Base-by-base conservation (phyloP, 2,329 filamentous ascomycete genomes). In the Zymoseptoria brevis region DNA sequence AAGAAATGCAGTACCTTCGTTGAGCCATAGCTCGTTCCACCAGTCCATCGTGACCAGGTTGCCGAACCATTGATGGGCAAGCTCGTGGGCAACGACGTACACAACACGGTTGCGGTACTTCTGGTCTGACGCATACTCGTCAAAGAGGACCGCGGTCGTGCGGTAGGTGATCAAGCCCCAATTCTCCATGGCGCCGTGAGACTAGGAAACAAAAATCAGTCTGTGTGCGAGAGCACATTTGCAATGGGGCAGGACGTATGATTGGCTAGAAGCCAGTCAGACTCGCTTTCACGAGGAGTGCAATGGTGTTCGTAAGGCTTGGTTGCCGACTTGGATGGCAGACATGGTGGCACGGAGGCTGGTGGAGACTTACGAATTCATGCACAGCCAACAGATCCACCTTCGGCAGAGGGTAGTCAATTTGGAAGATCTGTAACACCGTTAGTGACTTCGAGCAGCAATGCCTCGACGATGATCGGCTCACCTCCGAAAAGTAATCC, bases 41-140 rank as follows among this genome's bases (percentile, higher is more conserved):
- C 91, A 96, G 74, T 96, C 90, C 91, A 96, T 96, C 5, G 92
- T 96, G 50, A 96, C 91, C 9, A 96, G 82, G 73, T 96, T 95
- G 45, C 91, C 91, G 68, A 96, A 96, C 92, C 92, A 96, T 77
- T 96, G 91, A 72, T 96, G 91, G 58, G 92, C 94, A 62, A 99
- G 81, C 75, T 99, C 94, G 75, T 99, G 94, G n/a, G 94, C 93
- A 55, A 97, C 92, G 58, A 97, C 92, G 70, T 99, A 97, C 30
- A 94, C 94, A 64, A 99, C 88, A 45, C 92, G 84, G 74, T 96
- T 96, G 75, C 91, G 92, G 78, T 93, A 96, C 64, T 87, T 86
- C 50, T 89, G 86, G 72, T 96, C 93, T 0, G 93, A 96, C 54
- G 87, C 89, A 72, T 90, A 86, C 74, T 96, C 90, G 69, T 99